phyloP scores from a whole-genome alignment of 2,329 filamentous ascomycete genomes.

The Pyrenophora seminiperda region DNA sequence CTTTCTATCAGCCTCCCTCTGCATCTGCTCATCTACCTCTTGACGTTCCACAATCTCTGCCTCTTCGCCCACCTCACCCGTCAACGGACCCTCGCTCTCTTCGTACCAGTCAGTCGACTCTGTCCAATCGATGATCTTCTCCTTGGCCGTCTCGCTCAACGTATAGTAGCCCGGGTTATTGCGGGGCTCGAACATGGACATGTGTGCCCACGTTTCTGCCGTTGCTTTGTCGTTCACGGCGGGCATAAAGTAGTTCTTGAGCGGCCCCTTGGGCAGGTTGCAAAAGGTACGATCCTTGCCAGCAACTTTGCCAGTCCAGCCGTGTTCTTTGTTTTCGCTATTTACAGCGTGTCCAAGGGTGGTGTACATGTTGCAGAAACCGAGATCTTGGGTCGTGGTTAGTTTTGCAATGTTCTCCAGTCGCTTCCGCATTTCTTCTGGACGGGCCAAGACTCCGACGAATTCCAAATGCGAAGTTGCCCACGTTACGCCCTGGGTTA shows the following conservation, averaged over 20 bases:
- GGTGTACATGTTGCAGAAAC: slow-evolving; percentile 87
- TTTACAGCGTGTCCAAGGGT: slow-evolving; percentile 73
- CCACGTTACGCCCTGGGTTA: slow-evolving; percentile 78
- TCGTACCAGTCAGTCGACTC: slow-evolving; percentile 69
- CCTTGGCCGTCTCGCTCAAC: slow-evolving; percentile 68
- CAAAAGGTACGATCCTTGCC: slow-evolving; percentile 85
- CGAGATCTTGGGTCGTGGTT: slow-evolving; percentile 68
- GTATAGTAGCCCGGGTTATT: slow-evolving; percentile 75
- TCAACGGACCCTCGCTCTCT: slow-evolving; percentile 42
- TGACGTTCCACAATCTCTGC: slow-evolving; percentile 39
- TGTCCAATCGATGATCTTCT: slow-evolving; percentile 68
- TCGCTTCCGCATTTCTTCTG: slow-evolving; percentile 77
- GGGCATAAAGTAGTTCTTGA: slow-evolving; percentile 43
- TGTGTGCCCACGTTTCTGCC: slow-evolving; percentile 83
- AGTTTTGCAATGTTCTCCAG: slow-evolving; percentile 71
- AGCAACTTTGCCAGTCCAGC: slow-evolving; percentile 61
- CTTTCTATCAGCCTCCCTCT: slow-evolving; percentile 23
- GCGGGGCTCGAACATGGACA: slow-evolving; percentile 74
- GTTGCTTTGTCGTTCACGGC: slow-evolving; percentile 74
- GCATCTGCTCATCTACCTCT: slow-evolving; percentile 29
- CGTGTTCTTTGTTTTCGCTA: slow-evolving; percentile 45
- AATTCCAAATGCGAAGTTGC: slow-evolving; percentile 91
- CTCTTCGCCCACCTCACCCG: slow-evolving; percentile 37
- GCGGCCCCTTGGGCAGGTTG: slow-evolving; percentile 57
- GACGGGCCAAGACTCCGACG: slow-evolving; percentile 84